phyloP scores from a whole-genome alignment of 1,284 basidiomycete genomes.

The Ustilago bromivora region DNA sequence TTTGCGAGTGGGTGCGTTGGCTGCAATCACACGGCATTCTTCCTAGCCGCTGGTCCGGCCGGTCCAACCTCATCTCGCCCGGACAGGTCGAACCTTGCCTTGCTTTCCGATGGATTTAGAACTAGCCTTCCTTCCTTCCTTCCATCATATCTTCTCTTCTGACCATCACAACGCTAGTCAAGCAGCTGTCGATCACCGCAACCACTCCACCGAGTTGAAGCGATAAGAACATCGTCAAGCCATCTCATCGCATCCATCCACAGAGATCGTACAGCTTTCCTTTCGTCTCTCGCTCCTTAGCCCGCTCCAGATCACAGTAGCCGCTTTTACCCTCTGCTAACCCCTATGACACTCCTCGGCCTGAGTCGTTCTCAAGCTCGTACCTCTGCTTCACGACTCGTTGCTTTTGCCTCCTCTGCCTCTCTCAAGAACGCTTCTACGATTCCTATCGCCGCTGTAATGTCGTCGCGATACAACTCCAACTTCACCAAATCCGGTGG shows the following conservation, averaged over 20 bases:
- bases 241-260: not conserved
- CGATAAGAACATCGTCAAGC: constrained; percentile 3
- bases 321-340: constrained; percentile 1
- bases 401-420: constrained; percentile 15
- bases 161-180: not conserved
- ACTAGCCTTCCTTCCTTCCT: not conserved
- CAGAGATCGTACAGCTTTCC: not conserved
- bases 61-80: constrained; percentile 13
- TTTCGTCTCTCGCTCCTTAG: not conserved
- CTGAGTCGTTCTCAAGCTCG: constrained; percentile 45
- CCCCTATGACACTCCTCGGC: constrained; percentile 48
- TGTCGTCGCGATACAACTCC: constrained; percentile 45
- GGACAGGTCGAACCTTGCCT: not conserved
- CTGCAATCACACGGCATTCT: constrained; percentile 2
- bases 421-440: constrained; percentile 12
- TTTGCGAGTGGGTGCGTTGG: not conserved
- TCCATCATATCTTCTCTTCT: not conserved
- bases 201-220: not conserved
- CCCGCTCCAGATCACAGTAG: constrained; percentile 8
- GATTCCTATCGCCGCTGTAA: constrained; percentile 30
- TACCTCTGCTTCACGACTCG: constrained; percentile 41
- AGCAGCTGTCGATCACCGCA: not conserved
- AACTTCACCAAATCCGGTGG: constrained; percentile 39
- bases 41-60: not conserved
- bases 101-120: constrained; percentile 6